phyloP scores from a whole-genome alignment of 2,329 filamentous ascomycete species.

The Colletotrichum tamarilloi region DNA sequence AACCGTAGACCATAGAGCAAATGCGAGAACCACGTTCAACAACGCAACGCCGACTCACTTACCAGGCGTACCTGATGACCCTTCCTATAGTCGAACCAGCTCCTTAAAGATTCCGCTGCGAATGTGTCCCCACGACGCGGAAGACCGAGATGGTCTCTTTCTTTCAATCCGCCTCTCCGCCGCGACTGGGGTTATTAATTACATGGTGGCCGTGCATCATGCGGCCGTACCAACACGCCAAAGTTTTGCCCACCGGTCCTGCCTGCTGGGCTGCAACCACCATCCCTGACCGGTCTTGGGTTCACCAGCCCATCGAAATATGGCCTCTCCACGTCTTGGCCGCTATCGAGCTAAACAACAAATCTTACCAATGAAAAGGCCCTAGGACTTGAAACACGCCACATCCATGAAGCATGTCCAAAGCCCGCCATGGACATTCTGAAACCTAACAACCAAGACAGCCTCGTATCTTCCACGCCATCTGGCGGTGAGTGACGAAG shows the following conservation, averaged over 20 bases:
- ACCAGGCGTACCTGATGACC: neutral
- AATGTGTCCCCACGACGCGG: neutral
- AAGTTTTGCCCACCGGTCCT: neutral
- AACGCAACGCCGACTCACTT: neutral
- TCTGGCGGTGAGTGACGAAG: neutral
- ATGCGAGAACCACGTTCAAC: neutral
- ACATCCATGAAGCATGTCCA: neutral
- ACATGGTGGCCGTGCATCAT: neutral
- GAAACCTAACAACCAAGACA: neutral
- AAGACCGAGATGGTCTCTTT: neutral
- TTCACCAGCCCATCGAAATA: neutral
- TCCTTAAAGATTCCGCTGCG: neutral
- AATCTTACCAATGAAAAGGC: neutral
- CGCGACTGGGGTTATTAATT: neutral
- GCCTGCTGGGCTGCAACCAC: neutral
- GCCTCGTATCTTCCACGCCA: neutral
- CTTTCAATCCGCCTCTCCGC: neutral
- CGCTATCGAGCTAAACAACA: neutral
- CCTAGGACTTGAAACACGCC: neutral
- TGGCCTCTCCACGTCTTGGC: neutral
- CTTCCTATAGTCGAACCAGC: neutral
- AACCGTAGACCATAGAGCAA: neutral
- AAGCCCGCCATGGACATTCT: neutral
- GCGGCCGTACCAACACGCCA: conserved; percentile 2
- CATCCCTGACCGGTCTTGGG: neutral